Evolutionary conservation across 1,139 yeast genomes (phyloP).

Genomic region (Kazachstania sp.): DNA sequence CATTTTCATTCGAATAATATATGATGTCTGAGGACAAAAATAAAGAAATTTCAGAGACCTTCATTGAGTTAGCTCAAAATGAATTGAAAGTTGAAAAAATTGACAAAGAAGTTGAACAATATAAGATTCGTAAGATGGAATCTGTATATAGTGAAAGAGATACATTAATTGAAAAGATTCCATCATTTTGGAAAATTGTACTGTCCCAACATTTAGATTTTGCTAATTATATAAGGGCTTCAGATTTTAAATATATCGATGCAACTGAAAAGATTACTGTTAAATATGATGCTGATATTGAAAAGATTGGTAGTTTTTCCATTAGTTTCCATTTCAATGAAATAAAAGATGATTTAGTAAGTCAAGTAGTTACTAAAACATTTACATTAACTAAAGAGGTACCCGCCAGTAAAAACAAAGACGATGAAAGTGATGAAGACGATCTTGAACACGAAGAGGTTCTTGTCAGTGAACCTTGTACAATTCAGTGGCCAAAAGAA

Average conservation of each 20-base stretch:
- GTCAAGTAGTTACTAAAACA: constrained; percentile 47
- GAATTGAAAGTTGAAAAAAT: constrained; percentile 48
- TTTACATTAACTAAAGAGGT: constrained; percentile 37
- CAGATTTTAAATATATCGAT: constrained; percentile 62
- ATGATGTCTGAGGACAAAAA: not conserved
- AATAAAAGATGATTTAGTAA: constrained; percentile 36
- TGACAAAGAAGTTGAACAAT: constrained; percentile 46
- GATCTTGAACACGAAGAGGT: constrained; percentile 40
- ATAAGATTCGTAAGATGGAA: constrained; percentile 43
- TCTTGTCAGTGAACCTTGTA: constrained; percentile 43
- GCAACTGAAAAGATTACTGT: constrained; percentile 49
- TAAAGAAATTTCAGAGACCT: constrained; percentile 20
- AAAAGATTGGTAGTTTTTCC: constrained; percentile 37
- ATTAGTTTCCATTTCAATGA: constrained; percentile 45
- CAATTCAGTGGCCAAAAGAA: constrained; percentile 52
- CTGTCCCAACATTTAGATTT: constrained; percentile 70
- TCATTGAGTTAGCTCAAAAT: constrained; percentile 42
- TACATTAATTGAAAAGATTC: constrained; percentile 39
- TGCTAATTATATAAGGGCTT: constrained; percentile 57
- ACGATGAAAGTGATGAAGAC: constrained; percentile 34
- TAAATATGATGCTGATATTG: constrained; percentile 31
- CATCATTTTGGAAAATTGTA: constrained; percentile 70
- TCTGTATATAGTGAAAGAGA: constrained; percentile 46
- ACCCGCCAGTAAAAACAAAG: constrained; percentile 6
- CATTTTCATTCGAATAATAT: not conserved